Evolutionary conservation across 2,329 filamentous ascomycete species (phyloP).

Genomic region (Diaporthe batatas): DNA sequence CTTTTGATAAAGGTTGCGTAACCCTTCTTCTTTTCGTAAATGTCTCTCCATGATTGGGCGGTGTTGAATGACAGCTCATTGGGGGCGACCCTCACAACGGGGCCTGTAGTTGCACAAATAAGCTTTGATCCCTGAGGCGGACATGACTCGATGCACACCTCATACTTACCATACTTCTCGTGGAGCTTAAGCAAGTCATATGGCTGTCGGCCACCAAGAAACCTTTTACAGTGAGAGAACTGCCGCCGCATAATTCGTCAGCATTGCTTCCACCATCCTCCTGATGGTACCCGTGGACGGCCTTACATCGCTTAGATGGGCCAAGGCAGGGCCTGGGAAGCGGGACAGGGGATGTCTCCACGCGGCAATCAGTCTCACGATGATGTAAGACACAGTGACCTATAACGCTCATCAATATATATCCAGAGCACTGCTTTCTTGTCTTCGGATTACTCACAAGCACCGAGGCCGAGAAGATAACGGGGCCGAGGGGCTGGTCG

Average conservation of each 20-base stretch:
- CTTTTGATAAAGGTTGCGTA: slow-evolving; percentile 44
- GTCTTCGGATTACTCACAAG: neutral
- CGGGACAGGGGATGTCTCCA: slow-evolving; percentile 11
- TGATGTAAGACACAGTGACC: neutral
- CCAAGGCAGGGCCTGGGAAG: slow-evolving; percentile 17
- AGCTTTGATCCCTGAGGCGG: neutral
- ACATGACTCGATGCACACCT: neutral
- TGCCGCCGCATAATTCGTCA: neutral
- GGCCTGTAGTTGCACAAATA: neutral
- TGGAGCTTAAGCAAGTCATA: slow-evolving; percentile 31
- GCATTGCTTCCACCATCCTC: neutral
- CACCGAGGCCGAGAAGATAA: neutral
- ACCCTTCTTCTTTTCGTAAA: slow-evolving; percentile 44
- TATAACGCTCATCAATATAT: neutral
- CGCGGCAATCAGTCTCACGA: neutral
- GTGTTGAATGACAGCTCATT: slow-evolving; percentile 38
- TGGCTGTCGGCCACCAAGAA: slow-evolving; percentile 29
- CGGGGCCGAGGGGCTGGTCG: neutral
- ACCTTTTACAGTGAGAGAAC: slow-evolving; percentile 28
- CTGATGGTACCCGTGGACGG: too few species aligned
- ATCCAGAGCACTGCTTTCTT: too few species aligned
- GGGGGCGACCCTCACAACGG: slow-evolving; percentile 23
- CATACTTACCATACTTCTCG: slow-evolving; percentile 24
- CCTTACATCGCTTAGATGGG: slow-evolving; percentile 14
- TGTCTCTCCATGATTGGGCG: slow-evolving; percentile 37